A percentile compares a stretch with the other conserved stretches of the same genome.
Conservation (phyloP, 2,329 filamentous ascomycete genomes). For the Didymella glomerata region DNA sequence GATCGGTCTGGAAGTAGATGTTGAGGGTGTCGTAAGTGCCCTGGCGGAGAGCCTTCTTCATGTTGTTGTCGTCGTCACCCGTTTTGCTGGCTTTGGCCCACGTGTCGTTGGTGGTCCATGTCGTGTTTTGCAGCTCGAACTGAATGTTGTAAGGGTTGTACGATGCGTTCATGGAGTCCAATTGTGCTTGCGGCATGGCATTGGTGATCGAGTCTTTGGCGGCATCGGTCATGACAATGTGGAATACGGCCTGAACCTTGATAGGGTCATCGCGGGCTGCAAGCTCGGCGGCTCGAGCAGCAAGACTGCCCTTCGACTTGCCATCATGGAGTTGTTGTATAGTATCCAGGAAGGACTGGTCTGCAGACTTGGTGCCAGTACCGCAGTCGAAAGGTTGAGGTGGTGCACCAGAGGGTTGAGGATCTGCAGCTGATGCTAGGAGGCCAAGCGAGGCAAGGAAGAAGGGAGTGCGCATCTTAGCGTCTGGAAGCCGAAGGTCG, state of each 20-base stretch:
- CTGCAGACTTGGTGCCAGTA: constrained; percentile 49
- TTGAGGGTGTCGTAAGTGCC: constrained; percentile 65
- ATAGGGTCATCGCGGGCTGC: constrained; percentile 43
- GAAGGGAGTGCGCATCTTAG: constrained; percentile 37
- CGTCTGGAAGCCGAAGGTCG: constrained; percentile 21
- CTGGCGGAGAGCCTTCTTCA: constrained; percentile 63
- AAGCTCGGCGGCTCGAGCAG: constrained; percentile 39
- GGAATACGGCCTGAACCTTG: constrained; percentile 55
- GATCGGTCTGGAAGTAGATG: constrained; percentile 67
- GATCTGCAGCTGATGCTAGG: constrained; percentile 29
- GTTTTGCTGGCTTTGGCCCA: constrained; percentile 59
- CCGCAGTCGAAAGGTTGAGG: constrained; percentile 56
- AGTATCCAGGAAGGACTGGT: constrained; percentile 50
- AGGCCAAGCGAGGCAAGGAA: constrained; percentile 47
- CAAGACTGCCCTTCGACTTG: constrained; percentile 33
- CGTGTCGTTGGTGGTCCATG: constrained; percentile 61
- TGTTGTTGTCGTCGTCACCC: constrained; percentile 57
- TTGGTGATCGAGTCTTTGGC: constrained; percentile 52
- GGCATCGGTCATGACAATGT: constrained; percentile 53
- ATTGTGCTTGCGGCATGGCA: constrained; percentile 52
- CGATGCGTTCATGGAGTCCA: constrained; percentile 52
- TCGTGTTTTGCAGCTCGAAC: constrained; percentile 60
- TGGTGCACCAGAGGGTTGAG: constrained; percentile 15
- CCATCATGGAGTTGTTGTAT: constrained; percentile 47
- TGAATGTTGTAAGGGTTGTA: constrained; percentile 61